Evolutionary conservation across 2,329 filamentous ascomycete species (phyloP), one percentile per base, ranked within the genome.

Genomic region (Aspergillus uvarum): DNA sequence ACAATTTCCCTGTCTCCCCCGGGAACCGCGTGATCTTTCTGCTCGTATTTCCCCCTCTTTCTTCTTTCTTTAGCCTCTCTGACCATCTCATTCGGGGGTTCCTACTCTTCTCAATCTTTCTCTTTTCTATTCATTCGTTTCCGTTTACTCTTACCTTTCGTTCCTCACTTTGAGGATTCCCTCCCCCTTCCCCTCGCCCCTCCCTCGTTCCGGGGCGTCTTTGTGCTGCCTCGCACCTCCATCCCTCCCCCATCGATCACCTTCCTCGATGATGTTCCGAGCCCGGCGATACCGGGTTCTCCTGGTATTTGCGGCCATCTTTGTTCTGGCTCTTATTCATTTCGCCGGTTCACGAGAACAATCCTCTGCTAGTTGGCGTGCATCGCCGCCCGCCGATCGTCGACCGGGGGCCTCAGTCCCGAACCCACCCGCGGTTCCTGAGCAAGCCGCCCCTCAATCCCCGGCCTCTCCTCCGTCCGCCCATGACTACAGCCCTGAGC

Each of bases 201-300:
- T 32, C 51, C 24, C 52, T 51, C 42, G 31, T 42, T 48, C 31
- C n/a, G 44, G 35, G 24, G 16, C 19, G 2, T n/a, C 10, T 47
- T 21, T 21, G 24, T 48, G n/a, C 19, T 54, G 16, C 10, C 38
- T 42, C 32, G 48, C 51, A 32, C 56, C 54, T 56, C 44, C 42
- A 19, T 52, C 56, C 63, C 56, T 48, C 57, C 38, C 31, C 32
- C 4, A 35, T 16, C 47, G 22, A 19, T 35, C 51, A 42, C 50
- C 51, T 51, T 58, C 47, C n/a, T 35, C 55, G 35, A 60, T 50
- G 59, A 82, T 82, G 80, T 71, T 81, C 67, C 79, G 79, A 56
- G 67, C 80, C 61, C 80, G 80, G 56, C 78, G 80, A 64, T 82
- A 82, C 66, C 76, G 80, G 59, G 67, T 78, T 35, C 78, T 80